phyloP scores from a whole-genome alignment of 2,329 filamentous ascomycete species.

The Tolypocladium paradoxum region DNA sequence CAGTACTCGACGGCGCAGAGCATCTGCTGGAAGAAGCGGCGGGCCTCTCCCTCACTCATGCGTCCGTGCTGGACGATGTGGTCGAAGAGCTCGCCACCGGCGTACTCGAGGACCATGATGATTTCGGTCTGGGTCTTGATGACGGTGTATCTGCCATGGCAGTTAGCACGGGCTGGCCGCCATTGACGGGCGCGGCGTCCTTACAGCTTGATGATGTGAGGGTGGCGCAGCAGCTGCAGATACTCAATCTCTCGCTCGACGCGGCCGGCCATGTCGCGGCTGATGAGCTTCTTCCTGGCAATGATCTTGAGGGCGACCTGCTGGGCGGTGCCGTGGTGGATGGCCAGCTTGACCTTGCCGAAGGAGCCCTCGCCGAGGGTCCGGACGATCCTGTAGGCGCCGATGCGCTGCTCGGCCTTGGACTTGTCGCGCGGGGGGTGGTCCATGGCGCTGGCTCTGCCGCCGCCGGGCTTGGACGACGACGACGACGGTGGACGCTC shows the following conservation, averaged over 20 bases:
- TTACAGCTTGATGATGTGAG: slow-evolving; percentile 97
- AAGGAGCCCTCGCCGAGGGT: slow-evolving; percentile 96
- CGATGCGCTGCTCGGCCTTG: slow-evolving; percentile 73
- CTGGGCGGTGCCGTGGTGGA: slow-evolving; percentile 83
- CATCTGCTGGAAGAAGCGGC: slow-evolving; percentile 98
- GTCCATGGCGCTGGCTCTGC: slow-evolving; percentile 23
- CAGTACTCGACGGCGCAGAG: slow-evolving; percentile 98
- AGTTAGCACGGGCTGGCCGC: not conserved
- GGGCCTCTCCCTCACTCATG: slow-evolving; percentile 84
- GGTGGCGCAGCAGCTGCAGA: slow-evolving; percentile 85
- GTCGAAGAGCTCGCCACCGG: slow-evolving; percentile 92
- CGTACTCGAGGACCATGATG: slow-evolving; percentile 98
- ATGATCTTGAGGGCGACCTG: slow-evolving; percentile 98
- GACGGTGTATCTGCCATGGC: slow-evolving; percentile 64
- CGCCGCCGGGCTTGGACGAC: slow-evolving; percentile 14
- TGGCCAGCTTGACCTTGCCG: slow-evolving; percentile 95
- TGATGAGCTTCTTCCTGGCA: slow-evolving; percentile 88
- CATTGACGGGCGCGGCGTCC: not conserved
- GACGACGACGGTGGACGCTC: slow-evolving; percentile 13
- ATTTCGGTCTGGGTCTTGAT: slow-evolving; percentile 93
- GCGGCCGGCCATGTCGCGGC: slow-evolving; percentile 92
- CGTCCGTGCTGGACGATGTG: slow-evolving; percentile 93
- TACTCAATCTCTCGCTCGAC: slow-evolving; percentile 99
- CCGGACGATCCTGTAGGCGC: slow-evolving; percentile 81
- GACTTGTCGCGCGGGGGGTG: slow-evolving; percentile 29